A percentile compares a stretch with the other conserved stretches of the same genome.
Conservation (phyloP, 495 filamentous ascomycete genomes). For the Hypoxylon lienhwacheense region DNA sequence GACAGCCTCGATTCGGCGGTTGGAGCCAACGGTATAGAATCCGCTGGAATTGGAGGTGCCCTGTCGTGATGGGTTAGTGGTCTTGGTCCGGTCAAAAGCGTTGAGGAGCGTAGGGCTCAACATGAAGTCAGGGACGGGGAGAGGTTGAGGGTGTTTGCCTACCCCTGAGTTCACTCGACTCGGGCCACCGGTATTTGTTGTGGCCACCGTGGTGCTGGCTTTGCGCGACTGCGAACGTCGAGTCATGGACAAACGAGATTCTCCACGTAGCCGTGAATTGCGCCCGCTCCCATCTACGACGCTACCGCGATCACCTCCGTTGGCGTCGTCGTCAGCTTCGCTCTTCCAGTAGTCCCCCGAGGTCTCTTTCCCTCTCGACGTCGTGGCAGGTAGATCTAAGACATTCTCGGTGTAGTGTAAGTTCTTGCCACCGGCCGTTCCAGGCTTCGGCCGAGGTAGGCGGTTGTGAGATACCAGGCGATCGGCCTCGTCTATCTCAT, state of each 20-base stretch:
- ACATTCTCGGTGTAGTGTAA: slow-evolving; percentile 91
- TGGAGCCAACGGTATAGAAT: slow-evolving; percentile 60
- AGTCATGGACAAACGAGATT: slow-evolving; percentile 47
- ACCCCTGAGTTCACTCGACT: slow-evolving; percentile 53
- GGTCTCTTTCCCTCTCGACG: slow-evolving; percentile 44
- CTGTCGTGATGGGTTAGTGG: background rate
- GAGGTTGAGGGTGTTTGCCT: slow-evolving; percentile 27
- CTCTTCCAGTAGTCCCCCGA: slow-evolving; percentile 63
- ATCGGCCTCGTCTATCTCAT: slow-evolving; percentile 83
- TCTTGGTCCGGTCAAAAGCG: no score
- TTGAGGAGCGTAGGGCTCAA: background rate
- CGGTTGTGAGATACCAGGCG: slow-evolving; percentile 89
- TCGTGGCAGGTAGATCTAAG: slow-evolving; percentile 59
- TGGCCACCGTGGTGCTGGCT: slow-evolving; percentile 53
- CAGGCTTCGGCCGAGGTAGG: slow-evolving; percentile 65
- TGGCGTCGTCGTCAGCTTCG: slow-evolving; percentile 65
- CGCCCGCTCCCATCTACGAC: slow-evolving; percentile 56
- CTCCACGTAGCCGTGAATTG: slow-evolving; percentile 51
- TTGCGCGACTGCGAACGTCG: slow-evolving; percentile 64
- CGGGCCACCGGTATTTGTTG: slow-evolving; percentile 38
- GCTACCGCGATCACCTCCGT: slow-evolving; percentile 52
- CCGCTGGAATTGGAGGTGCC: slow-evolving; percentile 21
- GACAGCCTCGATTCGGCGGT: slow-evolving; percentile 75
- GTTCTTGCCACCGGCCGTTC: slow-evolving; percentile 85
- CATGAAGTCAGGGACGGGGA: background rate